Conservation (phyloP, 2,329 filamentous ascomycete species). For the Botrytis porri region DNA sequence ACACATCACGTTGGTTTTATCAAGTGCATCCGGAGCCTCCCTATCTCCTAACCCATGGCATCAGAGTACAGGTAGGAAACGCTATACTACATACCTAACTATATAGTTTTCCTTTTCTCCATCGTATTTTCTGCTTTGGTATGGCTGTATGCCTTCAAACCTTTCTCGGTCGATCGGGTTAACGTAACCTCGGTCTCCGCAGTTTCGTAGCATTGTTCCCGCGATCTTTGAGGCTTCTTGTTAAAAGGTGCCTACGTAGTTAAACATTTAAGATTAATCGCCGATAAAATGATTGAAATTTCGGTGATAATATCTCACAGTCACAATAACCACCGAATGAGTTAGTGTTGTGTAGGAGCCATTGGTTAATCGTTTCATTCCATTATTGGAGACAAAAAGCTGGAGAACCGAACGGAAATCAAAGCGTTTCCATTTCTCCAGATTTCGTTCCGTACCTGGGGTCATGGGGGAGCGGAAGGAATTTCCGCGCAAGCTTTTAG, state of each 20-base stretch:
- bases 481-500: neutral
- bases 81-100: neutral
- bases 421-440: neutral
- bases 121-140: neutral
- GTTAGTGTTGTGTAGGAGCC: neutral
- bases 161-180: neutral
- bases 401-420: neutral
- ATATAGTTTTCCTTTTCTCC: neutral
- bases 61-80: neutral
- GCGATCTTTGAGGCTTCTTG: neutral
- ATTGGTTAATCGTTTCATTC: neutral
- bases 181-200: neutral
- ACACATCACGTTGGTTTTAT: no score
- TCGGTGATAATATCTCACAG: neutral
- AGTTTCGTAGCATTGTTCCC: neutral
- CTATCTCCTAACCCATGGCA: neutral
- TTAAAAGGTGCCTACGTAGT: neutral
- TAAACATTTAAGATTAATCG: neutral
- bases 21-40: neutral
- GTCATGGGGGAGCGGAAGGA: neutral
- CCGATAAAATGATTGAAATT: neutral
- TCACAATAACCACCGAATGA: neutral
- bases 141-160: neutral
- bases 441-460: neutral
- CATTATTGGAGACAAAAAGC: neutral